Evolutionary conservation across 179 eudicot species (phyloP).

Genomic region (Silene noctiflora): DNA sequence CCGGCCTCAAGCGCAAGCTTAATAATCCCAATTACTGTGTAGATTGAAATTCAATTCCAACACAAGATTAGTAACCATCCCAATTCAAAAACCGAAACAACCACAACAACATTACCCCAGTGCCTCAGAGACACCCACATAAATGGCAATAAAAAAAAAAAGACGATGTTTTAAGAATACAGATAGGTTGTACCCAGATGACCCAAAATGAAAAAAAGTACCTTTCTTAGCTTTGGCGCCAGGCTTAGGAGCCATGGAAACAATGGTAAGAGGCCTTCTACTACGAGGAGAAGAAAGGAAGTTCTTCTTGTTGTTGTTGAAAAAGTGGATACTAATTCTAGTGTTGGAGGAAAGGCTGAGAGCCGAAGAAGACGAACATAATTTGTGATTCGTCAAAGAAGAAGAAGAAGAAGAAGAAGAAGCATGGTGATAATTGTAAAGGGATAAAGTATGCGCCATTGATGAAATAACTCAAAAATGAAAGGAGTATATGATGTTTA

Average conservation of each 20-base stretch:
- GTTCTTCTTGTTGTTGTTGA: constrained; percentile 21
- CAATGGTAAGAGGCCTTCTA: constrained; percentile 46
- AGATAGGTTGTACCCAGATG: too few species aligned
- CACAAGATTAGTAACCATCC: too few species aligned
- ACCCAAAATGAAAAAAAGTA: constrained; percentile 9
- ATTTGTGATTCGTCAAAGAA: constrained; percentile 8
- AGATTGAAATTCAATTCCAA: too few species aligned
- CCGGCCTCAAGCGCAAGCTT: constrained; percentile 97
- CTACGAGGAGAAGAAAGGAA: constrained; percentile 17
- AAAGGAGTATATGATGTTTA: too few species aligned
- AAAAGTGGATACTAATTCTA: constrained; percentile 37
- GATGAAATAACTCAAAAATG: background rate
- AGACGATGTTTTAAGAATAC: too few species aligned
- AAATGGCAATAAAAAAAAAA: too few species aligned
- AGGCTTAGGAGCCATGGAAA: constrained; percentile 90
- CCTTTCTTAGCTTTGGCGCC: constrained; percentile 85
- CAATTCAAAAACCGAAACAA: background rate
- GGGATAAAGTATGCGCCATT: constrained; percentile 47
- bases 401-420: constrained; percentile 24
- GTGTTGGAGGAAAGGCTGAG: constrained; percentile 50
- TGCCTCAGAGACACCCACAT: too few species aligned
- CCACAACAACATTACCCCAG: too few species aligned
- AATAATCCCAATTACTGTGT: constrained; percentile 50
- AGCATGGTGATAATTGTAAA: constrained; percentile 12
- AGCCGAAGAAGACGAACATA: constrained; percentile 20